A percentile compares a stretch with the other conserved stretches of the same genome.
phyloP scores from a whole-genome alignment of 2,329 filamentous ascomycete genomes.

The Westerdykella sp. region DNA sequence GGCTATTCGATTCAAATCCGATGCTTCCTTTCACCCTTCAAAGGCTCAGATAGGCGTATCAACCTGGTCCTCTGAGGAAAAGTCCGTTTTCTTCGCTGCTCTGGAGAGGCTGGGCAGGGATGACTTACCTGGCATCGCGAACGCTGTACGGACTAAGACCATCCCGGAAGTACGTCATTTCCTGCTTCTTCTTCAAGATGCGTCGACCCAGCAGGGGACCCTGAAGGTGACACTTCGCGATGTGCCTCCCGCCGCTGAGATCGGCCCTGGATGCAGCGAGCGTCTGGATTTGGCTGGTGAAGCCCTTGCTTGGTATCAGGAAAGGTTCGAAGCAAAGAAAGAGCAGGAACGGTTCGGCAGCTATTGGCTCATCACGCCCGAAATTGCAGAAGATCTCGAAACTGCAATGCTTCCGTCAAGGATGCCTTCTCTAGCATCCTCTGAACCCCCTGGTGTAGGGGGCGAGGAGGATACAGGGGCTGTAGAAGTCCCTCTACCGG shows the following conservation, averaged over 20 bases:
- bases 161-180: slow-evolving; percentile 68
- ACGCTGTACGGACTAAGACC: slow-evolving; percentile 63
- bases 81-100: slow-evolving; percentile 61
- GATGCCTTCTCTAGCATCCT: slow-evolving; percentile 11
- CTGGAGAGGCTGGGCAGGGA: slow-evolving; percentile 59
- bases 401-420: slow-evolving; percentile 11
- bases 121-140: slow-evolving; percentile 57
- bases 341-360: slow-evolving; percentile 58
- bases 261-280: slow-evolving; percentile 59
- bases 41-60: slow-evolving; percentile 60
- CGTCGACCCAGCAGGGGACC: slow-evolving; percentile 33
- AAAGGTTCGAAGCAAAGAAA: slow-evolving; percentile 53
- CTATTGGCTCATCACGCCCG: slow-evolving; percentile 57
- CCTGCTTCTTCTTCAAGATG: slow-evolving; percentile 55
- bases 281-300: slow-evolving; percentile 65
- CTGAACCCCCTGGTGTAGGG: slow-evolving; percentile 7
- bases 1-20: slow-evolving; percentile 12
- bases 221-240: slow-evolving; percentile 45
- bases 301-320: slow-evolving; percentile 57
- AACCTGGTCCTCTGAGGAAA: slow-evolving; percentile 66
- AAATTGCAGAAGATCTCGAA: slow-evolving; percentile 33
- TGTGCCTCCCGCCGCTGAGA: slow-evolving; percentile 65
- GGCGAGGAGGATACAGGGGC: slow-evolving; percentile 2
- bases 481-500: background rate
- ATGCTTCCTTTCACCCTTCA: slow-evolving; percentile 4